Evolutionary conservation across 1,284 basidiomycete species (phyloP).

Genomic region (Takashimella tepidaria): DNA sequence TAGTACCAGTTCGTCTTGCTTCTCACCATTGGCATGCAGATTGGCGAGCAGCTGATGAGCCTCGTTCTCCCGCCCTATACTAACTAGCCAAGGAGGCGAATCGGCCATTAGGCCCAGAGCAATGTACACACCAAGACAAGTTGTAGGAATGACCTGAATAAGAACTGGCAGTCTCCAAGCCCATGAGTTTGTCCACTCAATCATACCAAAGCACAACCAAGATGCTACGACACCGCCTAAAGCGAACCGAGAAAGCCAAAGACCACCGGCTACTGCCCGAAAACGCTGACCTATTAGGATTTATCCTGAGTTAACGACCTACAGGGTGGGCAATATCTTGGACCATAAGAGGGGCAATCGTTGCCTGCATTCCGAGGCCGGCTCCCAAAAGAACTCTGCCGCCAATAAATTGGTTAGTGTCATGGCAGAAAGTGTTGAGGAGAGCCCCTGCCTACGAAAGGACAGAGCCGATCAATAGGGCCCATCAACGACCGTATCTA

Average conservation of each 20-base stretch:
- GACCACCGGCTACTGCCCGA: neutral
- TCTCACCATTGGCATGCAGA: slow-evolving; percentile 30
- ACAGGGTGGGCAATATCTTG: slow-evolving; percentile 68
- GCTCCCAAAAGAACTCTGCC: slow-evolving; percentile 62
- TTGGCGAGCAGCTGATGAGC: slow-evolving; percentile 50
- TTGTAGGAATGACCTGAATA: slow-evolving; percentile 54
- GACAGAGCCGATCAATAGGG: slow-evolving; percentile 33
- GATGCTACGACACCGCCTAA: slow-evolving; percentile 54
- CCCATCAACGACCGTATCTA: slow-evolving; percentile 31
- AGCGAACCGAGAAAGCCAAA: slow-evolving; percentile 67
- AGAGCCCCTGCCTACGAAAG: slow-evolving; percentile 60
- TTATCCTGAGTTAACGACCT: slow-evolving; percentile 60
- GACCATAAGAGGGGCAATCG: slow-evolving; percentile 64
- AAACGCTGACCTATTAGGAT: neutral
- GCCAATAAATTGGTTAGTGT: slow-evolving; percentile 59
- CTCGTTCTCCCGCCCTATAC: slow-evolving; percentile 52
- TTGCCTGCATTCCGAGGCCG: slow-evolving; percentile 46
- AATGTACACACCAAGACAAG: slow-evolving; percentile 25
- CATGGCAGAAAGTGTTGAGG: slow-evolving; percentile 51
- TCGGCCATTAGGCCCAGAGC: slow-evolving; percentile 53
- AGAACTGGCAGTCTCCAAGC: slow-evolving; percentile 56
- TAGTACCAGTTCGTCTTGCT: slow-evolving; percentile 12
- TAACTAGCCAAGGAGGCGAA: slow-evolving; percentile 57
- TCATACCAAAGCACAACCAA: slow-evolving; percentile 22
- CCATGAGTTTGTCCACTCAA: slow-evolving; percentile 18